Percentiles rank a stretch among this genome's conserved stretches.
Conservation (phyloP, 169 alveolate species). For the Plasmodium falciparum region DNA sequence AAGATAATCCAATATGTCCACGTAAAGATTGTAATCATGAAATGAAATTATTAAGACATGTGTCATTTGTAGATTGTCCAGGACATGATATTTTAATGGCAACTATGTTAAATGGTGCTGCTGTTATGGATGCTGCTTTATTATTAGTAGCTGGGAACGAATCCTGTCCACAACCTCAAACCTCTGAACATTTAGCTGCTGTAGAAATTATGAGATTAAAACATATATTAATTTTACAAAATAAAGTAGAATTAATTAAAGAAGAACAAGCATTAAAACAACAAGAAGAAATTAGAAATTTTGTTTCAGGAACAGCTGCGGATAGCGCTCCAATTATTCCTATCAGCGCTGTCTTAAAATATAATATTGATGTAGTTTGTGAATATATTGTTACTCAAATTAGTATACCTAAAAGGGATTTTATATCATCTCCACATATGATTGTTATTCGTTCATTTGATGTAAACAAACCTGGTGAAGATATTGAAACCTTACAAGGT, state of each 20-base stretch:
- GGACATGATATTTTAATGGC: slow-evolving; percentile 99
- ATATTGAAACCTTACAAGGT: slow-evolving; percentile 97
- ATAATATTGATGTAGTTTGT: slow-evolving; percentile 97
- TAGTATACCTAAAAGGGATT: slow-evolving; percentile 98
- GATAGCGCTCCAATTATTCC: slow-evolving; percentile 99
- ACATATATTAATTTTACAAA: slow-evolving; percentile 97
- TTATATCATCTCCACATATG: slow-evolving; percentile 97
- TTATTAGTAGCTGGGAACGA: slow-evolving; percentile 97
- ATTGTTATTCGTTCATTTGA: slow-evolving; percentile 99
- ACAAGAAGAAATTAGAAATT: slow-evolving; percentile 94
- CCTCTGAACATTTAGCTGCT: slow-evolving; percentile 99
- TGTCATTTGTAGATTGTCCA: slow-evolving; percentile 99
- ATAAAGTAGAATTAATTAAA: slow-evolving; percentile 98
- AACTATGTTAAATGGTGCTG: slow-evolving; percentile 99
- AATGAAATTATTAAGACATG: slow-evolving; percentile 93
- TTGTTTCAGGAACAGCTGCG: slow-evolving; percentile 96
- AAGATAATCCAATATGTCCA: slow-evolving; percentile 94
- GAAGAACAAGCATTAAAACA: slow-evolving; percentile 96
- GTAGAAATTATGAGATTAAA: slow-evolving; percentile 98
- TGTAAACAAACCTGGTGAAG: slow-evolving; percentile 99
- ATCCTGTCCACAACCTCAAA: slow-evolving; percentile 98
- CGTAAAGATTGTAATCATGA: slow-evolving; percentile 89
- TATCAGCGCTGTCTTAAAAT: slow-evolving; percentile 95
- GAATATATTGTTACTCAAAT: slow-evolving; percentile 95
- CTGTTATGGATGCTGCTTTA: slow-evolving; percentile 99